Base-by-base conservation (phyloP, 1,284 basidiomycete genomes). In the Malassezia dermatis region DNA sequence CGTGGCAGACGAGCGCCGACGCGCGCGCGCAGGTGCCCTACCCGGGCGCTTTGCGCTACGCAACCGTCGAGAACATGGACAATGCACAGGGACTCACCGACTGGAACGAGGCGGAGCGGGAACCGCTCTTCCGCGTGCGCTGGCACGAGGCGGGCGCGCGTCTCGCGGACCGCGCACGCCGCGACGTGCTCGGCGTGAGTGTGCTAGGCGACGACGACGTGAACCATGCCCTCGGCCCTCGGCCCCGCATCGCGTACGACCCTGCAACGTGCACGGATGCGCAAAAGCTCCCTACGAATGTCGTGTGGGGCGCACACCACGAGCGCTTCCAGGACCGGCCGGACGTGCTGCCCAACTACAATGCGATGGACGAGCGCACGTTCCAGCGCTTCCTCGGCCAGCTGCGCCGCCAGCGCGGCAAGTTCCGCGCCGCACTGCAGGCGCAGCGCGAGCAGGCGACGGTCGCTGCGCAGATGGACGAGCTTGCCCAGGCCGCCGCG, bases 341-440 rank as follows among this genome's bases (percentile, higher is more conserved):
- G 10, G 50, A 62, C 11, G 62, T 68, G 52, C 61, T 65, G 52
- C 61, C 61, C 53, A 66, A 70, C 61, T 70, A 66, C 63, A 60
- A 66, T 42, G 61, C 64, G 0, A 54, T 68, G 34, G 43, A 51
- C 23, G 64, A 70, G 10, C 40, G 48, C 12, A 49, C 66, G 10
- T 70, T 70, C 50, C 63, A 67, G 12, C 51, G 51, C 30, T 70
- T 62, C 34, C 51, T 70, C 31, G 47, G 44, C 2, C 46, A 55
- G 17, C 59, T 70, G n/a, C 57, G 67, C 11, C 19, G 39, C 41
- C 40, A 46, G 39, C 49, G 66, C 17, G 31, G 19, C 50, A 62
- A 62, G 51, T 63, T 66, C 35, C 51, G 52, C 21, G 15, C 17
- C 24, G 53, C 59, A 1, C 27, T 66, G 48, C 35, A 56, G 15